Evolutionary conservation across 2,329 filamentous ascomycete species (phyloP), one percentile per base, ranked within the genome.

Genomic region (Aspergillus awamori): DNA sequence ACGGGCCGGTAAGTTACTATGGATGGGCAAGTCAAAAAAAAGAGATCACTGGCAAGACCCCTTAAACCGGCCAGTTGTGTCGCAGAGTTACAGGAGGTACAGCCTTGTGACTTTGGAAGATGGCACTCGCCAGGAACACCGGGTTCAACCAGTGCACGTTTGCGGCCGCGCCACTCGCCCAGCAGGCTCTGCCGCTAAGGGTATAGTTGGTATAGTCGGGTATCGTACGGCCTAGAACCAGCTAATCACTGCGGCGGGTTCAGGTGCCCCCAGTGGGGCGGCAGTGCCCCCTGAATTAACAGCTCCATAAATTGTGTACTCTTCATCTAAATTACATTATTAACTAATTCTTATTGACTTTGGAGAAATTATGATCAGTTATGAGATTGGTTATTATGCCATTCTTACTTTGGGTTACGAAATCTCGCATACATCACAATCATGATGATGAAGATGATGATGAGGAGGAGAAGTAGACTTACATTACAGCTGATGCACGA

Each of bases 211-310:
- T 52, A 58, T 43, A 60, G 59, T 62, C 60, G n/a, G n/a, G 45
- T 48, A 51, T 5, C 36, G 58, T 60, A 61, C 53, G 56, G 28
- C 48, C 60, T 55, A 61, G 57, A 59, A 53, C 57, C 57, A 57
- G 1, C 17, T 26, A 20, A 51, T 24, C 43, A 24, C 33, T 58
- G 17, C 52, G 52, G 52, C 52, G 33, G 36, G 58, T 61, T 62
- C 59, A 64, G 62, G 62, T 57, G 59, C 51, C 24, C 57, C 61
- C 33, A 13, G 61, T 63, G 61, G 61, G 61, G 58, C 61, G 53
- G 30, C 38, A 53, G 38, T 28, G 22, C 60, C 61, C 61, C 58
- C 54, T 54, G 57, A 60, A 58, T 60, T 48, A 30, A 49, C 39
- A 45, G 41, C 20, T 22, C 41, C 41, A 45, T 45, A 24, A 45